These are phyloP conservation scores for Cladorrhinum sp. DNA, from an alignment of 2,329 filamentous ascomycete genomes.

Conservation along the genomic window DNA sequence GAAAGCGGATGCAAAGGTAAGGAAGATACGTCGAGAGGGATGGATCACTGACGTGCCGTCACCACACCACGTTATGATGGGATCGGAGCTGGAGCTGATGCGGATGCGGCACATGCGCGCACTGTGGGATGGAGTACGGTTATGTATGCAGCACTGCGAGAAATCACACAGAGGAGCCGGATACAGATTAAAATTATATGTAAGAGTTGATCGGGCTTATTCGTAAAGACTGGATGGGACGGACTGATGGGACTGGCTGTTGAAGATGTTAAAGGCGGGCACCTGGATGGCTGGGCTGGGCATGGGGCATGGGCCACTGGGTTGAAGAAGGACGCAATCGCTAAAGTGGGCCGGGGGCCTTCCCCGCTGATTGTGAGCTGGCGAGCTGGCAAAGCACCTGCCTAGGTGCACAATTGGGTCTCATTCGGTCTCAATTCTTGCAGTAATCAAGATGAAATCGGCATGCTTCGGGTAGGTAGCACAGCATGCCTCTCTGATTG, in stretches of 20 bases:
- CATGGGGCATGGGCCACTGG: too few relatives aligned
- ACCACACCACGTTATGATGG: background rate
- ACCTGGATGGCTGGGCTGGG: background rate
- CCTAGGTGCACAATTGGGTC: too few relatives aligned
- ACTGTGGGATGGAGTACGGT: background rate
- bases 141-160: background rate
- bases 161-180: background rate
- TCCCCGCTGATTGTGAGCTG: background rate
- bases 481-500: background rate
- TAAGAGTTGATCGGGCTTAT: background rate
- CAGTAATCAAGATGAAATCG: background rate
- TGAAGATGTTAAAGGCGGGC: background rate
- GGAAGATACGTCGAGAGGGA: slow-evolving; percentile 2
- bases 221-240: too few relatives aligned
- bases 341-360: background rate
- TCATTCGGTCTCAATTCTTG: background rate
- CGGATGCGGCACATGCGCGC: background rate
- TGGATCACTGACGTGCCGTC: slow-evolving; percentile 16
- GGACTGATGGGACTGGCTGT: background rate
- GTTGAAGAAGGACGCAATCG: background rate
- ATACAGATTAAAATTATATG: background rate
- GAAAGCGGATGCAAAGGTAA: slow-evolving; percentile 5
- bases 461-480: background rate
- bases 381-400: background rate
- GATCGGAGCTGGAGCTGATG: background rate